phyloP scores from a whole-genome alignment of 2,329 filamentous ascomycete species.

The Verticillium dahliae region DNA sequence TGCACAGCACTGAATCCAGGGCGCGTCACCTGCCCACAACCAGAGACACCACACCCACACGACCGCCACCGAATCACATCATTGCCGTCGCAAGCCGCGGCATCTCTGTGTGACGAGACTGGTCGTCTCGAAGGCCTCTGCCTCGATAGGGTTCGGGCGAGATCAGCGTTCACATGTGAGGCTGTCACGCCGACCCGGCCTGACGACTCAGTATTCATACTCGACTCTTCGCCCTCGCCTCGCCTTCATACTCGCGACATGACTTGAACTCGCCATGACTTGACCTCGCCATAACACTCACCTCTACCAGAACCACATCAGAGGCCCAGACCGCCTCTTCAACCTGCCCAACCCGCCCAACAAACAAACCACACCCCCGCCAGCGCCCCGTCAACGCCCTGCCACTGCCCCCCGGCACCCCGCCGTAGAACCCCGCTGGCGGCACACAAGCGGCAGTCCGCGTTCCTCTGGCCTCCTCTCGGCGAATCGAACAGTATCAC shows the following conservation, averaged over 20 bases:
- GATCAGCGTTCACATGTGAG: not conserved
- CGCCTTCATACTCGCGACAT: not conserved
- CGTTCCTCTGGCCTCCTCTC: not conserved
- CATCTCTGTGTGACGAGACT: not conserved
- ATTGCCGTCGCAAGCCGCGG: not conserved
- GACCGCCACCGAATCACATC: not conserved
- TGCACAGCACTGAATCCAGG: not conserved
- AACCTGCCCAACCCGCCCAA: not conserved
- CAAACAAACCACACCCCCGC: not conserved
- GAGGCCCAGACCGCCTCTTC: not conserved
- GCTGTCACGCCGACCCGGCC: not conserved
- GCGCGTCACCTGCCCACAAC: not conserved
- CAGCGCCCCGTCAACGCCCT: not conserved
- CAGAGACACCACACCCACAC: not conserved
- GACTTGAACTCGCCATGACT: not conserved
- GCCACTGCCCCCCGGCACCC: too few relatives aligned
- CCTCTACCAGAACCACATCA: too few relatives aligned
- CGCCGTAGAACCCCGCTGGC: not conserved
- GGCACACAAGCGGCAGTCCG: not conserved
- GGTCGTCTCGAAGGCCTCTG: not conserved
- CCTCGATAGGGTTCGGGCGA: not conserved
- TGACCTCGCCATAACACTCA: not conserved
- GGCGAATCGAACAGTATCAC: not conserved
- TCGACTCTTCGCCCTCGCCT: not conserved
- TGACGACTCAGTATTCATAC: not conserved